These are phyloP conservation scores for Yamadazyma trypodendri DNA, from an alignment of 1,139 yeast genomes.

Conservation along the genomic window DNA sequence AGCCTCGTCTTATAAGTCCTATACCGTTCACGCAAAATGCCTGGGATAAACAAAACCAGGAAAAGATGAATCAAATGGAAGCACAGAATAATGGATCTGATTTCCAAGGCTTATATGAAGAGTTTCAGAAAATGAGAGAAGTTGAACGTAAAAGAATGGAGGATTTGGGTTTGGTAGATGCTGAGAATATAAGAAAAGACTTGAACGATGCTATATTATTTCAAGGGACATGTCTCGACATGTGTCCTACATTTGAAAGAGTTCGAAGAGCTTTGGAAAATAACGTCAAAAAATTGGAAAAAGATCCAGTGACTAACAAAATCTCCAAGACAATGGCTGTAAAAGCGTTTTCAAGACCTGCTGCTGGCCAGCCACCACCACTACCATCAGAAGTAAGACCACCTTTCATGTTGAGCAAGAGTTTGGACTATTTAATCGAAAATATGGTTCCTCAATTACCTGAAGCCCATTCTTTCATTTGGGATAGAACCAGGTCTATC, in stretches of 20 bases:
- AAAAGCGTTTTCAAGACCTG: constrained; percentile 94
- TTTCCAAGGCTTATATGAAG: constrained; percentile 46
- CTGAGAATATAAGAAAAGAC: constrained; percentile 78
- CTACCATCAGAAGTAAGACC: constrained; percentile 97
- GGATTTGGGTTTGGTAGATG: constrained; percentile 77
- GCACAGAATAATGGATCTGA: constrained; percentile 31
- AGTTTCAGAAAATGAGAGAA: constrained; percentile 72
- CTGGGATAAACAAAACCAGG: constrained; percentile 46
- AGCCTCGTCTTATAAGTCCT: constrained; percentile 37
- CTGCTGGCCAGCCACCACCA: constrained; percentile 98
- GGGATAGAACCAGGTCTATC: constrained; percentile 98
- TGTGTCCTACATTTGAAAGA: constrained; percentile 95
- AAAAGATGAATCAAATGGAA: constrained; percentile 39
- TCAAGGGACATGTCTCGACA: constrained; percentile 84
- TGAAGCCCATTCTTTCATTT: constrained; percentile 84
- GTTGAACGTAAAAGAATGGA: constrained; percentile 82
- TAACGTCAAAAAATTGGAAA: constrained; percentile 79
- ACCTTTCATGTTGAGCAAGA: constrained; percentile 65
- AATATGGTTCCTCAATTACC: constrained; percentile 68
- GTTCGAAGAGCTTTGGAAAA: constrained; percentile 86
- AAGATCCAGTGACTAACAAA: constrained; percentile 59
- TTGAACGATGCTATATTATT: constrained; percentile 84
- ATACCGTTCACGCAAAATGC: constrained; percentile 33
- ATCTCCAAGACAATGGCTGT: constrained; percentile 69
- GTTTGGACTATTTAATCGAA: constrained; percentile 70